A percentile compares a stretch with the other conserved stretches of the same genome.
Evolutionary conservation across 129 eudicot species (phyloP).

Genomic region (Chrysanthemum makinoi): DNA sequence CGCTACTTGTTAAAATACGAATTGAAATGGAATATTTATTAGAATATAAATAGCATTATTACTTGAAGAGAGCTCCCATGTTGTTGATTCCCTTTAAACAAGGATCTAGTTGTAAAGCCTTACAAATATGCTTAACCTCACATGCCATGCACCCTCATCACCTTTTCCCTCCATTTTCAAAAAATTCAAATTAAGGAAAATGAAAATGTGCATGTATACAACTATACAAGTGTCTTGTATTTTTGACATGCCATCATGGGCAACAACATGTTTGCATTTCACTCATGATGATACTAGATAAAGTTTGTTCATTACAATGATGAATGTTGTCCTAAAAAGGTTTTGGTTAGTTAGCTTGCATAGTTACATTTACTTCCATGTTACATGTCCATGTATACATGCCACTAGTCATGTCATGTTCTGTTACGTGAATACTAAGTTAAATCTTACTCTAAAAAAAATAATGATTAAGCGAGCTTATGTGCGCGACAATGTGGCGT

Average conservation of each 20-base stretch:
- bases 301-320: neutral
- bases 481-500: no score
- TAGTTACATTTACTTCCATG: no score
- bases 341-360: no score
- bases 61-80: constrained; percentile 34
- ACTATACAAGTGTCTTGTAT: neutral
- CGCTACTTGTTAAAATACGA: constrained; percentile 21
- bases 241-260: constrained; percentile 8
- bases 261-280: neutral
- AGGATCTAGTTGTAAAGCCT: constrained; percentile 44
- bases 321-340: no score
- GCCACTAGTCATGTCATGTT: no score
- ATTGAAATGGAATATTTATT: neutral
- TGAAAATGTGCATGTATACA: neutral
- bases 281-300: neutral
- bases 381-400: no score
- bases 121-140: constrained; percentile 26
- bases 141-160: constrained; percentile 9
- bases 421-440: no score
- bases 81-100: constrained; percentile 38
- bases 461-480: no score
- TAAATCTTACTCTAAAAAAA: no score
- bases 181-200: neutral
- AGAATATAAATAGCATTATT: constrained; percentile 5
- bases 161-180: constrained; percentile 28